Evolutionary conservation across 2,329 filamentous ascomycete genomes (phyloP), one percentile per base, ranked within the genome.

Genomic region (Fusarium humuli): DNA sequence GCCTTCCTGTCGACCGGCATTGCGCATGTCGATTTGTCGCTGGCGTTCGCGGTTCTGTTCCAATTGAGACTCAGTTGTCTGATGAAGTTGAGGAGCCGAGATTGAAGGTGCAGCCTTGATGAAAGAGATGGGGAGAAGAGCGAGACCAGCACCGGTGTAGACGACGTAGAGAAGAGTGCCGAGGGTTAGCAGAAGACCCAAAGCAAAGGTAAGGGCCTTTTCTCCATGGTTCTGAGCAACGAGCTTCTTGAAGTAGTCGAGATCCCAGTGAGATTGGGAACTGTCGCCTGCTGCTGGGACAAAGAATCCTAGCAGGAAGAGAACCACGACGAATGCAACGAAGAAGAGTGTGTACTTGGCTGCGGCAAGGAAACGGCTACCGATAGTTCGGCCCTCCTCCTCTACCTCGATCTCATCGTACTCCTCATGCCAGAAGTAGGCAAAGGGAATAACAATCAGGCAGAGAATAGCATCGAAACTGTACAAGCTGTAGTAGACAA

Each of bases 341-440:
- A 98, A 98, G 65, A 90, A 91, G 52, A 94, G 82, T 1, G 96
- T 98, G 82, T 98, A 98, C 81, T 97, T 97, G 78, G 93, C 84
- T 6, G 96, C 94, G n/a, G 90, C 90, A 87, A 90, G 91, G 65
- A 98, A 86, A 57, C 94, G 88, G 76, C 89, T 87, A 9, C 85
- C 86, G 62, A 91, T 80, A 4, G 92, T 91, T 78, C 94, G 91
- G 30, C 88, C 89, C 32, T 97, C 93, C 45, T 97, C 93, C 75
- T 97, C 93, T 34, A 91, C 87, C 66, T 94, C 94, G 22, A 95
- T 91, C 81, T 98, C 94, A 76, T 98, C 95, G 72, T 97, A 97
- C 80, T 98, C 96, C 79, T 99, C 96, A 77, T 97, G 96, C 90
- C 92, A 98, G 79, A 99, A 99, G 83, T 99, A 99, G 49, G 94